phyloP scores from a whole-genome alignment of 192 early-diverging fungal genomes.

The Oehlia diaphana region DNA sequence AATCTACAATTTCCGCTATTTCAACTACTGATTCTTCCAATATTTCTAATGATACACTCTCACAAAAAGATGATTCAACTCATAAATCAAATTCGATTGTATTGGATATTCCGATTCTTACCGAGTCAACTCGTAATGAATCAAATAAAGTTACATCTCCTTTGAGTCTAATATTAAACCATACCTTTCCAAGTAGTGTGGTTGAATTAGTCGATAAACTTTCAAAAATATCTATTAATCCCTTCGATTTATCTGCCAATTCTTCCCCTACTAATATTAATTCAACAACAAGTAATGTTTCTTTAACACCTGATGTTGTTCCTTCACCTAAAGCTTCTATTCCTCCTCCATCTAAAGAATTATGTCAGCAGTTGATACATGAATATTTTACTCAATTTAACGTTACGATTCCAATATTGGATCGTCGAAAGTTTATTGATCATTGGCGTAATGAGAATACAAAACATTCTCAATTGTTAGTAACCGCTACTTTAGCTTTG shows the following conservation, averaged over 20 bases:
- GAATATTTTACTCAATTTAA: slow-evolving; percentile 23
- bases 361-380: slow-evolving; percentile 19
- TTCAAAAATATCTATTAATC: neutral
- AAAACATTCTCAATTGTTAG: slow-evolving; percentile 11
- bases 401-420: slow-evolving; percentile 12
- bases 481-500: slow-evolving; percentile 13
- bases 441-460: slow-evolving; percentile 6
- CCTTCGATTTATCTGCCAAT: neutral
- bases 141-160: neutral
- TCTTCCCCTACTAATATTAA: neutral
- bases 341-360: slow-evolving; percentile 2
- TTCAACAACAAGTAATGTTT: neutral
- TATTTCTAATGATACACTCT: neutral
- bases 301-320: neutral
- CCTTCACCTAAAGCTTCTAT: neutral
- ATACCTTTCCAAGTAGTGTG: slow-evolving; percentile 18
- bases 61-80: neutral
- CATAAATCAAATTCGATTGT: slow-evolving; percentile 1
- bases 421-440: slow-evolving; percentile 26
- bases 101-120: slow-evolving; percentile 17
- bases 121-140: neutral
- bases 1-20: neutral
- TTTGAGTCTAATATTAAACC: neutral
- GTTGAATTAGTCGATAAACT: slow-evolving; percentile 29
- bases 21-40: neutral